These are phyloP conservation scores for Tetrastigma voinierianum DNA, from an alignment of 164 flowering plant genomes.

Conservation along the genomic window DNA sequence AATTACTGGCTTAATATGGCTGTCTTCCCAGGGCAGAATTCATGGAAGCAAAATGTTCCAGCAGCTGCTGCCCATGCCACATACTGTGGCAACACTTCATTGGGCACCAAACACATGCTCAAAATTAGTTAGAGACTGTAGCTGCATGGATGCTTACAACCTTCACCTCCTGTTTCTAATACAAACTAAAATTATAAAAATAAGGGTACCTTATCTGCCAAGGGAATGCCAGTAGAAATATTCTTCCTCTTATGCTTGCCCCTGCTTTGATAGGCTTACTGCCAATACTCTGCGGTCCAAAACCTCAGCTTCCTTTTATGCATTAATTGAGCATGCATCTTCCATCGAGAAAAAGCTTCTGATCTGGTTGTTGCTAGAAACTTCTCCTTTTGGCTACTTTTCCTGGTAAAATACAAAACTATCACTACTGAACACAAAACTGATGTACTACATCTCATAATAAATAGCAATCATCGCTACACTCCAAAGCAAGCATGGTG, in stretches of 20 bases:
- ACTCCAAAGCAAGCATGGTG: constrained; percentile 1
- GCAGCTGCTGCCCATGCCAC: neutral
- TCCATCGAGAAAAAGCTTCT: constrained; percentile 33
- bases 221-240: constrained; percentile 22
- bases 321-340: constrained; percentile 17
- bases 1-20: too few species aligned
- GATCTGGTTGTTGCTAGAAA: constrained; percentile 11
- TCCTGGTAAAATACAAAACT: constrained; percentile 14
- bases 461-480: neutral
- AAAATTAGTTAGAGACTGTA: neutral
- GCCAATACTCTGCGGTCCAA: constrained; percentile 14
- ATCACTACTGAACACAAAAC: neutral
- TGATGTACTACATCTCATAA: neutral
- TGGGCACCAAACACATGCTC: neutral
- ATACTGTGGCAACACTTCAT: neutral
- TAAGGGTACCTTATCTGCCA: constrained; percentile 43
- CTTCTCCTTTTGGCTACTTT: constrained; percentile 19
- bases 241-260: constrained; percentile 38
- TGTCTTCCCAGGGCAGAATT: neutral
- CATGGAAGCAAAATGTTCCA: neutral
- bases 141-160: neutral
- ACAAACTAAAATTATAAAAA: neutral
- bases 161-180: too few species aligned
- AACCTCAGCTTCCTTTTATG: constrained; percentile 25
- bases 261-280: constrained; percentile 19